phyloP scores from a whole-genome alignment of 176 grass and related monocot genomes.

The Oropetium thomaeum region DNA sequence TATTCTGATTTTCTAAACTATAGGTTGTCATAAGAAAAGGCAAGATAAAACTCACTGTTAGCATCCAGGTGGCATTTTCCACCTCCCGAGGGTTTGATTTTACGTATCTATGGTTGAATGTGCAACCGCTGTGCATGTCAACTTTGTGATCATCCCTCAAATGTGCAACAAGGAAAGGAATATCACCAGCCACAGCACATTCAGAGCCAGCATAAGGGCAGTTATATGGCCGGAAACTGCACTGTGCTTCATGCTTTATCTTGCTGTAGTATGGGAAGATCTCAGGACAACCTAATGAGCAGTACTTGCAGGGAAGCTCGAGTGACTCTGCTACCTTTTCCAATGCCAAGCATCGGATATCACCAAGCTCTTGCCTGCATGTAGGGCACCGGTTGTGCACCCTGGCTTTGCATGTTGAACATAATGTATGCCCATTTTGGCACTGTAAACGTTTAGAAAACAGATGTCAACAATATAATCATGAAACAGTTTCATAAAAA shows the following conservation, averaged over 20 bases:
- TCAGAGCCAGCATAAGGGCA: constrained; percentile 61
- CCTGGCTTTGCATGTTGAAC: constrained; percentile 56
- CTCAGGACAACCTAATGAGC: constrained; percentile 56
- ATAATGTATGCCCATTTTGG: constrained; percentile 61
- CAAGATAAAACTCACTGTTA: constrained; percentile 42
- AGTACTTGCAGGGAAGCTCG: constrained; percentile 59
- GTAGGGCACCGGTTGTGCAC: constrained; percentile 61
- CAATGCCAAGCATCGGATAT: constrained; percentile 57
- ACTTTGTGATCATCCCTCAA: constrained; percentile 67
- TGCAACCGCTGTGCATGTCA: constrained; percentile 55
- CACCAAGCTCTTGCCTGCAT: constrained; percentile 64
- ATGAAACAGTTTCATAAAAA: no score
- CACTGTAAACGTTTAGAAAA: constrained; percentile 37
- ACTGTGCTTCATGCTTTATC: constrained; percentile 61
- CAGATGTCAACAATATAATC: constrained; percentile 12
- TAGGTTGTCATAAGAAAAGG: background rate
- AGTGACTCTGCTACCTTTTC: constrained; percentile 62
- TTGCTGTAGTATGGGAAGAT: constrained; percentile 66
- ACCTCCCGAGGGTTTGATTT: constrained; percentile 59
- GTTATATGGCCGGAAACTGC: constrained; percentile 57
- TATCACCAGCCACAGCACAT: constrained; percentile 64
- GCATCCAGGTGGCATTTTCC: constrained; percentile 62
- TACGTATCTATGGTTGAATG: constrained; percentile 62
- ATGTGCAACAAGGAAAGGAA: constrained; percentile 61
- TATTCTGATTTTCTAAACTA: background rate